Evolutionary conservation across 2,329 filamentous ascomycete species (phyloP).

Genomic region (Talaromyces atroroseus): DNA sequence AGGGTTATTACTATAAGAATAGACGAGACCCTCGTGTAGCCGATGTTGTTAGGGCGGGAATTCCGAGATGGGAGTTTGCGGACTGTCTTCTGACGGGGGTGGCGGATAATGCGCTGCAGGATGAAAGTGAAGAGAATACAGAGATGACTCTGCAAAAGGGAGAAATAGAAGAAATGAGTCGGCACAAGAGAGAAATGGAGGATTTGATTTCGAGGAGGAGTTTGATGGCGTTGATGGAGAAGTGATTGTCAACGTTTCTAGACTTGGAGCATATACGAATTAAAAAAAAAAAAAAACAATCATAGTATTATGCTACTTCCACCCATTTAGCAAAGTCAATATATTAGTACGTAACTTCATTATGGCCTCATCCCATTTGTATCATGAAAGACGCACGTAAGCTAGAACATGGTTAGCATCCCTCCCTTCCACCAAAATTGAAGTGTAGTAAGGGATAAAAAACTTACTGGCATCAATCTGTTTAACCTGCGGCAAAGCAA

Average conservation of each 20-base stretch:
- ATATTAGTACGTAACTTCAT: neutral
- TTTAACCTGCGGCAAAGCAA: conserved; percentile 78
- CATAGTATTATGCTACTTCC: neutral
- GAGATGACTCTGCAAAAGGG: neutral
- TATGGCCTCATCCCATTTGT: neutral
- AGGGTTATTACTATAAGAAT: neutral
- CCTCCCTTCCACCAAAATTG: no score
- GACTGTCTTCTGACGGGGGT: conserved; percentile 1
- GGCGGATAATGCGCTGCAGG: neutral
- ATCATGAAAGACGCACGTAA: conserved; percentile 25
- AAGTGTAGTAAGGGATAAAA: no score
- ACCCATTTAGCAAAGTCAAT: neutral
- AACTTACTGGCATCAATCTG: conserved; percentile 95
- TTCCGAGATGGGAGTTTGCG: conserved; percentile 8
- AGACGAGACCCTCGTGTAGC: neutral
- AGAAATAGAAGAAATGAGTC: no score
- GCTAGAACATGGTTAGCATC: conserved; percentile 17
- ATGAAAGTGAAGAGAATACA: neutral
- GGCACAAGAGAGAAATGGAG: no score
- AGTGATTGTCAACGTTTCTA: neutral
- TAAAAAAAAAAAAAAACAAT: no score
- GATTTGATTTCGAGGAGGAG: neutral
- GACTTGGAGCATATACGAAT: neutral
- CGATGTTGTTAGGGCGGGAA: conserved; percentile 2
- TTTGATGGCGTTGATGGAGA: conserved; percentile 3